These are phyloP conservation scores for Candida dajiaensis DNA, from an alignment of 805 yeast genomes.

Conservation along the genomic window DNA sequence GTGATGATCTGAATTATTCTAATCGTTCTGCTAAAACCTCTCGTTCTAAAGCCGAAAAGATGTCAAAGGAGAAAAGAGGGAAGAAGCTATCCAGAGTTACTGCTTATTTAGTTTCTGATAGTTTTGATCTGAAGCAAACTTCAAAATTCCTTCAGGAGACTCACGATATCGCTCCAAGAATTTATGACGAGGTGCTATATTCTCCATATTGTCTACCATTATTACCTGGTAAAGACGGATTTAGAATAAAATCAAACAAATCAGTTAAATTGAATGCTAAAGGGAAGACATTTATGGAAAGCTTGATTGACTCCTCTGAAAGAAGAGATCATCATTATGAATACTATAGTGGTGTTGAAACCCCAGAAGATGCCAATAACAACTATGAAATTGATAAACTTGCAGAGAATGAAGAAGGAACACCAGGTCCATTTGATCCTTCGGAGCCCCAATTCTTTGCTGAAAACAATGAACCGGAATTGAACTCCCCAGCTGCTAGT, in stretches of 20 bases:
- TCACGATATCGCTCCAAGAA: constrained; percentile 80
- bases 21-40: constrained; percentile 2
- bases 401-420: constrained; percentile 22
- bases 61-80: constrained; percentile 41
- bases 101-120: constrained; percentile 86
- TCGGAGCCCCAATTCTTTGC: constrained; percentile 90
- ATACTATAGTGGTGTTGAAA: constrained; percentile 72
- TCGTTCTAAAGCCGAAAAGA: constrained; percentile 41
- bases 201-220: constrained; percentile 86
- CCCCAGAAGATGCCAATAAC: constrained; percentile 49
- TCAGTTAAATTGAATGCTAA: constrained; percentile 30
- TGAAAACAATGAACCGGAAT: constrained; percentile 26
- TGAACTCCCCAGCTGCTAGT: constrained; percentile 7
- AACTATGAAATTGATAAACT: constrained; percentile 32
- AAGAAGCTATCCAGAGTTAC: constrained; percentile 78
- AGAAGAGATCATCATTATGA: constrained; percentile 89
- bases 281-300: constrained; percentile 55
- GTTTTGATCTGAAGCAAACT: constrained; percentile 59
- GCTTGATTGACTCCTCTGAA: constrained; percentile 72
- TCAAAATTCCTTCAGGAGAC: constrained; percentile 56
- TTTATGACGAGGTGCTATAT: constrained; percentile 90
- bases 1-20: not conserved
- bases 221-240: constrained; percentile 77
- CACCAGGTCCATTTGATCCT: constrained; percentile 66
- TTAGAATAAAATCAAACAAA: constrained; percentile 62